Percentiles rank a stretch among this genome's conserved stretches.
These are phyloP conservation scores for Stagonosporopsis chrysanthemi DNA, from an alignment of 2,329 filamentous ascomycete genomes.

Conservation along the genomic window DNA sequence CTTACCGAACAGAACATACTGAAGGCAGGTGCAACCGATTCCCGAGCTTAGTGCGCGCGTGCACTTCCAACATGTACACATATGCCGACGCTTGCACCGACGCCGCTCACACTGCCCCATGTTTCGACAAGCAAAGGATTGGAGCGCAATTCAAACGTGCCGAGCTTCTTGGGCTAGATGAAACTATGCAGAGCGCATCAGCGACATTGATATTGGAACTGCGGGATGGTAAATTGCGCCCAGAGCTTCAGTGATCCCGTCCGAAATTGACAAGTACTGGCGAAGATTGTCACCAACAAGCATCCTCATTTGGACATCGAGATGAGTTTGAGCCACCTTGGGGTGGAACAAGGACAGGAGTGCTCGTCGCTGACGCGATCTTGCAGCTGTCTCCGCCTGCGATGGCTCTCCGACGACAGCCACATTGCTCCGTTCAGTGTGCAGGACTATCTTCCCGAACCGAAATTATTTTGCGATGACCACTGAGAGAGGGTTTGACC, in stretches of 20 bases:
- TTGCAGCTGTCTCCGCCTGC: not conserved
- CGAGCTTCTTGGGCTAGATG: not conserved
- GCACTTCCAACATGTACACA: not conserved
- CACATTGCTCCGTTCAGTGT: not conserved
- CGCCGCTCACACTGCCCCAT: not conserved
- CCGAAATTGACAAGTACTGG: not conserved
- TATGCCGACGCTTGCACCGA: not conserved
- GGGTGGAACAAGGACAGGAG: not conserved
- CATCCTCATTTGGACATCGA: not conserved
- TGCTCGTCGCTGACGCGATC: not conserved
- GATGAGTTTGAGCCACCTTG: not conserved
- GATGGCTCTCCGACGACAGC: not conserved
- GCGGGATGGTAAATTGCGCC: not conserved
- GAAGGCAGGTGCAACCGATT: not conserved
- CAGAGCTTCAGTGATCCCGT: not conserved
- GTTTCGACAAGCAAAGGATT: not conserved
- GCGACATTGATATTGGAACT: not conserved
- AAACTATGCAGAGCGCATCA: not conserved
- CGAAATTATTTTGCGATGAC: not conserved
- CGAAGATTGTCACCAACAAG: not conserved
- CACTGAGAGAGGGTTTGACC: not conserved
- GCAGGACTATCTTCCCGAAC: not conserved
- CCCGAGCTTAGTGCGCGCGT: too few relatives aligned
- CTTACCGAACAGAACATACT: not conserved
- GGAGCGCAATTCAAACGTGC: not conserved